Conservation (phyloP, 306 rosid species). For the Amphicarpaea edgeworthii region DNA sequence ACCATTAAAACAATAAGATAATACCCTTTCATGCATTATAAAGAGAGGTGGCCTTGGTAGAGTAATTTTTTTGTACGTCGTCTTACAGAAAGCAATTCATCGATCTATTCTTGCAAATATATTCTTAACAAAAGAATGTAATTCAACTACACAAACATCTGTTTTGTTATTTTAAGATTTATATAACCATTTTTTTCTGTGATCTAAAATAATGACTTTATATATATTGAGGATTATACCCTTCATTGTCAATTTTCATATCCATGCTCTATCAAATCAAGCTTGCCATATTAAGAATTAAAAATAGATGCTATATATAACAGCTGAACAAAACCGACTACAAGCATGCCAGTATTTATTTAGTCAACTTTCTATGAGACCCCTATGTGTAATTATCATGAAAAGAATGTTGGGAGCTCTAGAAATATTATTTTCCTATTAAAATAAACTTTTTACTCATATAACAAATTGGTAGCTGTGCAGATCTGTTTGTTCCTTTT, state of each 20-base stretch:
- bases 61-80: background rate
- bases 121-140: no score
- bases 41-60: background rate
- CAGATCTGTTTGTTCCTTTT: background rate
- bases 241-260: no score
- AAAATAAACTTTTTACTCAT: background rate
- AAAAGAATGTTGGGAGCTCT: slow-evolving; percentile 10
- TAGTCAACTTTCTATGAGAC: background rate
- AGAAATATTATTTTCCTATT: background rate
- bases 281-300: background rate
- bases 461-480: background rate
- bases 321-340: background rate
- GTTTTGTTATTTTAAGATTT: no score
- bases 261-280: no score
- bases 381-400: background rate
- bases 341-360: no score
- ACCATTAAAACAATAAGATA: background rate
- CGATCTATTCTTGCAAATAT: no score
- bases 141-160: no score
- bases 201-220: no score
- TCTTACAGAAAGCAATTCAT: background rate
- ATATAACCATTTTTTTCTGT: no score
- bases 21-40: background rate
- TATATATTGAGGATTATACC: no score
- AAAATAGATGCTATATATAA: background rate